phyloP scores from a whole-genome alignment of 2,329 filamentous ascomycete species.

The Xylariomycetidae sp. region DNA sequence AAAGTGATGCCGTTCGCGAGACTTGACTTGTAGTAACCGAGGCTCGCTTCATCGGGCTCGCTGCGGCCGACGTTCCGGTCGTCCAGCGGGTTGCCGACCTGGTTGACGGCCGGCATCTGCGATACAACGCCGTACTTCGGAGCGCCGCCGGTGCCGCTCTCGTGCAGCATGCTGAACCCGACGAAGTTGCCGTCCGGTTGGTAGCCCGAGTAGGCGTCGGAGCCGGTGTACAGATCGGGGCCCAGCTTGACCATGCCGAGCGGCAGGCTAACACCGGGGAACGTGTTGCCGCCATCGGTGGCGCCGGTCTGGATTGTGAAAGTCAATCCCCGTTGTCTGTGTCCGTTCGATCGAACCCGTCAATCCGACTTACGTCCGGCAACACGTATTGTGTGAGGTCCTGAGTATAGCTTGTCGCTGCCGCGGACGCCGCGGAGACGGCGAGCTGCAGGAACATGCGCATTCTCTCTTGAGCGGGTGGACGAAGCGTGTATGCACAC shows the following conservation, averaged over 20 bases:
- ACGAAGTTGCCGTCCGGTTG: conserved; percentile 45
- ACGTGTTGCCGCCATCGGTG: conserved; percentile 41
- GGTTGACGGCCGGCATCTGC: conserved; percentile 49
- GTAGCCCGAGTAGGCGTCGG: conserved; percentile 49
- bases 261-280: conserved; percentile 42
- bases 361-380: conserved; percentile 16
- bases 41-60: conserved; percentile 41
- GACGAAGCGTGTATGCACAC: no score
- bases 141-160: conserved; percentile 61
- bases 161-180: conserved; percentile 59
- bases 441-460: conserved; percentile 8
- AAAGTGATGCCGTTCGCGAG: conserved; percentile 50
- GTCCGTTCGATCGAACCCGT: no score
- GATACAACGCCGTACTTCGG: conserved; percentile 64
- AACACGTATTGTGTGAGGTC: conserved; percentile 18
- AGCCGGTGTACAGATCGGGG: conserved; percentile 41
- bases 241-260: conserved; percentile 45
- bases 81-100: conserved; percentile 46
- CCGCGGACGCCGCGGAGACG: conserved; percentile 4
- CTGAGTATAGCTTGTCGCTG: conserved; percentile 2
- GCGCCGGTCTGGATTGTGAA: conserved; percentile 35
- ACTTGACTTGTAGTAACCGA: conserved; percentile 56
- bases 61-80: conserved; percentile 51
- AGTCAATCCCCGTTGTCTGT: conserved; percentile 6
- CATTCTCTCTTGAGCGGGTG: no score